Evolutionary conservation across 1,139 yeast species (phyloP).

Genomic region (Magnusiomyces tetraspermus): DNA sequence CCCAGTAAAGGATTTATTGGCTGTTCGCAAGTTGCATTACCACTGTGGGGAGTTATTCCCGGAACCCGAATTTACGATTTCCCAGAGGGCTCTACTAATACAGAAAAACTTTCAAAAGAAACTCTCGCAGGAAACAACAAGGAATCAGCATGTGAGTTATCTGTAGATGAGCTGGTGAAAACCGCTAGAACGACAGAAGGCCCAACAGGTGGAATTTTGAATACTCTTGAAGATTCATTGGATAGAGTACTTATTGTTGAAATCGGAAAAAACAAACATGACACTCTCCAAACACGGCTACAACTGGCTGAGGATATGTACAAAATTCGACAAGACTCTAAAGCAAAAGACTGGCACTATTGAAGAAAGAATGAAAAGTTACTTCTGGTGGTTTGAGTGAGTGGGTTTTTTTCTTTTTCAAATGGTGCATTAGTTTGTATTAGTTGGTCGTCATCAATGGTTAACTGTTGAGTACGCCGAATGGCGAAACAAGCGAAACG

Average conservation of each 20-base stretch:
- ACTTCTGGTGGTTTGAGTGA: background rate
- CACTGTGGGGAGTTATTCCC: conserved; percentile 10
- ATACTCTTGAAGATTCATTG: conserved; percentile 5
- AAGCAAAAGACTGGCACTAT: conserved; percentile 17
- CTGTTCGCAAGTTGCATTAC: conserved; percentile 13
- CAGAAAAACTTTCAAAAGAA: no score
- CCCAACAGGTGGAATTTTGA: conserved; percentile 10
- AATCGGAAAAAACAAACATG: background rate
- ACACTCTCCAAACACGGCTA: conserved; percentile 10
- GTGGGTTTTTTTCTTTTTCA: background rate
- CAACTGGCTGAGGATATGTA: conserved; percentile 17
- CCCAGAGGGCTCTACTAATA: background rate
- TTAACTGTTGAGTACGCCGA: no score
- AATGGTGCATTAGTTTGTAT: no score
- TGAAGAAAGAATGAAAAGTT: background rate
- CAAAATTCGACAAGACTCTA: conserved; percentile 15
- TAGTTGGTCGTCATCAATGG: no score
- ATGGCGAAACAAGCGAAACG: no score
- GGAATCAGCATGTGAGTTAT: background rate
- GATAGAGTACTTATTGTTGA: conserved; percentile 4
- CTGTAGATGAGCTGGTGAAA: background rate
- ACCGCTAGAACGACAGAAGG: background rate
- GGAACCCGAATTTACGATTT: conserved; percentile 3
- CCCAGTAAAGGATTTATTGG: conserved; percentile 11
- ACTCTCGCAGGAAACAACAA: background rate